A percentile compares a stretch with the other conserved stretches of the same genome.
These are phyloP conservation scores for Forsythia viridissima DNA, from an alignment of 257 asterid species.

Conservation along the genomic window DNA sequence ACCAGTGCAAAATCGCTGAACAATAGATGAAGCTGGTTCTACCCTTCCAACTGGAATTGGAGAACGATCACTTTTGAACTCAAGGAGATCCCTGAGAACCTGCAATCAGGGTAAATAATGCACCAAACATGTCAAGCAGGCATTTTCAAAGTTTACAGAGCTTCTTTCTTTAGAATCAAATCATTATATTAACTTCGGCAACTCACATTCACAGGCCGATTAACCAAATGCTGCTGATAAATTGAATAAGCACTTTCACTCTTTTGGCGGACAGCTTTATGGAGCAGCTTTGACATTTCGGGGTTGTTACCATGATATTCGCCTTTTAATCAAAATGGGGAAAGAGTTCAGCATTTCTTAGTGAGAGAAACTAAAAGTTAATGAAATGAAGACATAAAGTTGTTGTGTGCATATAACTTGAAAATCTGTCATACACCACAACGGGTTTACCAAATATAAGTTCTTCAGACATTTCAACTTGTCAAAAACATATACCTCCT, in stretches of 20 bases:
- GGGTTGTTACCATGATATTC: slow-evolving; percentile 99
- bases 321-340: slow-evolving; percentile 48
- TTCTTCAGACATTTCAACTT: slow-evolving; percentile 9
- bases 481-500: slow-evolving; percentile 65
- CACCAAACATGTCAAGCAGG: neutral
- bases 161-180: slow-evolving; percentile 10
- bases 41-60: slow-evolving; percentile 97
- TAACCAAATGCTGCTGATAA: slow-evolving; percentile 96
- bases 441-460: slow-evolving; percentile 4
- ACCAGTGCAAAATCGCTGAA: slow-evolving; percentile 95
- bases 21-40: slow-evolving; percentile 89
- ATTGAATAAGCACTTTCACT: slow-evolving; percentile 84
- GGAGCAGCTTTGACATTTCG: slow-evolving; percentile 98
- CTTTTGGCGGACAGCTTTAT: slow-evolving; percentile 95
- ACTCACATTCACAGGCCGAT: slow-evolving; percentile 96
- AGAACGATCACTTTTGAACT: slow-evolving; percentile 75
- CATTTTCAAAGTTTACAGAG: neutral
- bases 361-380: neutral
- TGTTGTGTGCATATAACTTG: slow-evolving; percentile 5
- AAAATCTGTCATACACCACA: slow-evolving; percentile 2
- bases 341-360: slow-evolving; percentile 19
- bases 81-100: slow-evolving; percentile 98
- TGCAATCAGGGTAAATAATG: slow-evolving; percentile 34
- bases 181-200: neutral
- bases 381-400: neutral